Base-by-base conservation (phyloP, 768 basidiomycete genomes). In the Collybia mongolica region DNA sequence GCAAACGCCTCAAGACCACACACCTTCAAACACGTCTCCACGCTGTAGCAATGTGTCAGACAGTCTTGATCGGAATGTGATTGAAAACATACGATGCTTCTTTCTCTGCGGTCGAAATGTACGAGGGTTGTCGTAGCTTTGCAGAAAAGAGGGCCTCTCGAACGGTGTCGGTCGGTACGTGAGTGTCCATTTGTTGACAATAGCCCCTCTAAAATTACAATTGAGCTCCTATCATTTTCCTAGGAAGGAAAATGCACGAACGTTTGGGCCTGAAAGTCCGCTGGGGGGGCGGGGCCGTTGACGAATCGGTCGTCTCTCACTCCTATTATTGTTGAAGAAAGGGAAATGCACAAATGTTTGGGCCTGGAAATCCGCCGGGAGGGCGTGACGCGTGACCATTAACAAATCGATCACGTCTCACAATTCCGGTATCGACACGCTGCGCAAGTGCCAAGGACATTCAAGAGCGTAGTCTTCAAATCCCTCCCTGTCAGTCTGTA, bases 101-200 rank as follows among this genome's bases (percentile, higher is more conserved):
- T 64, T 93, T 93, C 67, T 93, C 90, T 0, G 70, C 70, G n/a
- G 75, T 57, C 1, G 88, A 71, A 2, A 90, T 83, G 0, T 75
- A 72, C 1, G 74, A 62, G 0, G 89, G 89, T 61, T 93, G 92
- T 6, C 91, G 84, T 24, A 94, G 72, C 48, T 79, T 81, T 0
- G 91, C 91, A 2, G 90, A 92, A 67, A 90, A 88, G 29, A 82
- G 66, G 5, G 91, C 90, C 60, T 94, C 90, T 29, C 89, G 80
- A 22, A 93, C 90, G 8, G 90, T 93, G 1, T 82, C 67, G 9
- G 83, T 81, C n/a, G 82, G 78, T 26, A 88, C 72, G 66, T 94
- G 93, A 0, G 83, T 85, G 59, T 92, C 91, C 75, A 81, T 82
- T 61, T 95, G 93, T 61, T 96, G 91, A 47, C 86, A 88, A 59